Conservation (phyloP, 139 green algal genomes). For the Eudorina sp. region DNA sequence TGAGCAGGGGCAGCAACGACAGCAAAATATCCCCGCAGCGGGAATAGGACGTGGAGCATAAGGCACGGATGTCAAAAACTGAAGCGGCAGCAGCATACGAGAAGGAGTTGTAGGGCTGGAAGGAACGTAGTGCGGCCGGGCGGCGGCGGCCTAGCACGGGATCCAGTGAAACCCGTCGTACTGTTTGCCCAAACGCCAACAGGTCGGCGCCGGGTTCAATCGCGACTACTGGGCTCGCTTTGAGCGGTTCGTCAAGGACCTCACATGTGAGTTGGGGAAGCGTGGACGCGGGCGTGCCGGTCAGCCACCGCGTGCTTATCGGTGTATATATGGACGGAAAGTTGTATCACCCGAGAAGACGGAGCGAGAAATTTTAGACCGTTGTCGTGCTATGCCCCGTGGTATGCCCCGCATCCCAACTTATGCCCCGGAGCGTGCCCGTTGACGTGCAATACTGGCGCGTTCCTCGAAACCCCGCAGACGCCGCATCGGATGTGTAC, state of each 20-base stretch:
- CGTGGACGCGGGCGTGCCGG: not conserved
- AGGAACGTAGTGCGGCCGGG: no score
- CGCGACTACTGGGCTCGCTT: constrained; percentile 97
- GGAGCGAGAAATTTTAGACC: not conserved
- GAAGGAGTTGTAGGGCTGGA: no score
- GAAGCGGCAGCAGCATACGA: no score
- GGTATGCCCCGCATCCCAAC: not conserved
- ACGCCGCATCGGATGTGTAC: constrained; percentile 76
- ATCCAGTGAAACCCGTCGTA: no score
- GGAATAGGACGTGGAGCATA: no score
- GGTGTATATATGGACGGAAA: no score
- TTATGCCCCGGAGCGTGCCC: not conserved
- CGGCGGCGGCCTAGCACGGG: no score
- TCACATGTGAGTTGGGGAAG: constrained; percentile 49
- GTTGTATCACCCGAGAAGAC: no score
- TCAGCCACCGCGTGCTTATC: no score
- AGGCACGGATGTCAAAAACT: no score
- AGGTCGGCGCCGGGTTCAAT: constrained; percentile 85
- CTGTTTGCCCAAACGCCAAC: not conserved
- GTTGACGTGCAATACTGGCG: not conserved
- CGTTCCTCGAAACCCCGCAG: not conserved
- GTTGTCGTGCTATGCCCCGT: not conserved
- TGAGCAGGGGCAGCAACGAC: no score
- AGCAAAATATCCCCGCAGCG: no score
- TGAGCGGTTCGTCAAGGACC: constrained; percentile 87